Percentiles rank a stretch among this genome's conserved stretches.
These are phyloP conservation scores for Saccharomycodes ludwigii DNA, from an alignment of 805 yeast genomes.

Conservation along the genomic window DNA sequence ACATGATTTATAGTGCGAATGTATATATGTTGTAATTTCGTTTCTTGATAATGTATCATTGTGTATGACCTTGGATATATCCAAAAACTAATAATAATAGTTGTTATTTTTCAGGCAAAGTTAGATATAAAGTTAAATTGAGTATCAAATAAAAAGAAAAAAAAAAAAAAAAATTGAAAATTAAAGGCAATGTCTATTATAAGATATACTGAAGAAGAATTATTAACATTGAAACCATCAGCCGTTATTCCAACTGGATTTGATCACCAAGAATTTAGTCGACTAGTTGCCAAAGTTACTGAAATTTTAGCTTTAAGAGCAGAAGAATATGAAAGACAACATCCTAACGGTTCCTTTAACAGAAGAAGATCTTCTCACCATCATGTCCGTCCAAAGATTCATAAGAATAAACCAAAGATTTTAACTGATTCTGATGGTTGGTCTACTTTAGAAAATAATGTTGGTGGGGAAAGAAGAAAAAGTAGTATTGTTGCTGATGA, in stretches of 20 bases:
- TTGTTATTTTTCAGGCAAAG: no score
- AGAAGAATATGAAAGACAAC: conserved; percentile 20
- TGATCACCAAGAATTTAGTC: conserved; percentile 52
- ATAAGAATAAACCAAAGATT: conserved; percentile 39
- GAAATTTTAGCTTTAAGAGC: conserved; percentile 28
- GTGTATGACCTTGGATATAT: no score
- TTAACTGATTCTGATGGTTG: conserved; percentile 71
- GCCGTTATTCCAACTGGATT: conserved; percentile 51
- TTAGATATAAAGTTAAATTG: no score
- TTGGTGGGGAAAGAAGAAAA: conserved; percentile 13
- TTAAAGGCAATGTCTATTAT: no score
- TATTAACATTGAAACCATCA: conserved; percentile 41
- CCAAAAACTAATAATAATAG: no score
- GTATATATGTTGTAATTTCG: no score
- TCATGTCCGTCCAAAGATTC: conserved; percentile 39
- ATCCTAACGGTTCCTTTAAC: conserved; percentile 32
- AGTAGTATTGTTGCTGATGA: conserved; percentile 14
- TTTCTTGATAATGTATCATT: no score
- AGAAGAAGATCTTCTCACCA: conserved; percentile 49
- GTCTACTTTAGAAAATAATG: conserved; percentile 41
- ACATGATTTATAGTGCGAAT: no score
- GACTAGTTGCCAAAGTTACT: conserved; percentile 54
- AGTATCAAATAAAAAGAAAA: no score
- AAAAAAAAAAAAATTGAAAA: no score
- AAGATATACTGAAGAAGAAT: conserved; percentile 65